phyloP scores from a whole-genome alignment of 225 moss, liverwort and hornwort species.

The Asterella californica region DNA sequence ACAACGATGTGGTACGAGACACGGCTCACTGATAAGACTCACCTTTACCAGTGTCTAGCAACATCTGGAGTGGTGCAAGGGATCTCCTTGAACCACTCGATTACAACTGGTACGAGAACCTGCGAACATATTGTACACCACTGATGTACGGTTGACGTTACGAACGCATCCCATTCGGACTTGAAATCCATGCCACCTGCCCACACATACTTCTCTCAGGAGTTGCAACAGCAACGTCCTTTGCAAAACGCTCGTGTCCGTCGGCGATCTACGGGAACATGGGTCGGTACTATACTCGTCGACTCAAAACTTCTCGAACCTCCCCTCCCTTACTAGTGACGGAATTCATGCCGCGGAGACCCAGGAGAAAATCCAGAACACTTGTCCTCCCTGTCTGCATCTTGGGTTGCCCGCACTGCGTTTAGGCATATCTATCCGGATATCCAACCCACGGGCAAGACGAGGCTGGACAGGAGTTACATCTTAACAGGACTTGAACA shows the following conservation, averaged over 20 bases:
- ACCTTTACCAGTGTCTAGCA: background rate
- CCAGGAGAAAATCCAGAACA: background rate
- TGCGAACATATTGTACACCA: background rate
- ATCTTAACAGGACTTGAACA: too few relatives aligned
- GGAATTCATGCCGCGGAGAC: background rate
- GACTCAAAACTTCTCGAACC: background rate
- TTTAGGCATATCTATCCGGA: background rate
- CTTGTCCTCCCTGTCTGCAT: background rate
- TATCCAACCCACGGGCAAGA: background rate
- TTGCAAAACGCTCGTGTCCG: conserved; percentile 11
- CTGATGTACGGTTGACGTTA: conserved; percentile 12
- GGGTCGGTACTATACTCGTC: background rate
- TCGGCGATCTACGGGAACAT: background rate
- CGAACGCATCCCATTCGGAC: background rate
- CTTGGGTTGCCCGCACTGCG: background rate
- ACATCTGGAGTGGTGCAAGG: background rate
- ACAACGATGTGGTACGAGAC: background rate
- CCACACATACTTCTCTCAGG: background rate
- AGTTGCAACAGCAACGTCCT: background rate
- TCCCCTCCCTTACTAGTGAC: background rate
- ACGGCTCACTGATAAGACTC: background rate
- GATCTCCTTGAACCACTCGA: background rate
- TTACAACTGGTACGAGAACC: background rate
- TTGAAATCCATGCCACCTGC: background rate
- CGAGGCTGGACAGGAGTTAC: background rate